Base-by-base conservation (phyloP, 768 basidiomycete genomes). In the Sarcodon aspratus region DNA sequence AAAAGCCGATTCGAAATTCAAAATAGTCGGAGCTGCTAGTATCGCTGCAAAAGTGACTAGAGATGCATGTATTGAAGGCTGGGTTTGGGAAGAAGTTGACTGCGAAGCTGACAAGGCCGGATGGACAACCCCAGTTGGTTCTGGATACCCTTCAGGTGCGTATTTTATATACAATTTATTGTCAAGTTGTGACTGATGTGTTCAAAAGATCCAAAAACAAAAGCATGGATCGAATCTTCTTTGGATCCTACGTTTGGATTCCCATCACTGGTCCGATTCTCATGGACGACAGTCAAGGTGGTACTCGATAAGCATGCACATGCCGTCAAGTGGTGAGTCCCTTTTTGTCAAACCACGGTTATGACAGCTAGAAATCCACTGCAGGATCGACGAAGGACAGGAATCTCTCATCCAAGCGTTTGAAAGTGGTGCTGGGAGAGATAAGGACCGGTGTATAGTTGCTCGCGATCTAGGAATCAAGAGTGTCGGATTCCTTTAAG, bases 1-100 rank as follows among this genome's bases (percentile, higher is more conserved):
- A 27, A 97, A 99, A 65, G 96, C 96, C 12, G 96, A 99, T 60
- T 82, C 83, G n/a, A 81, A 88, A 52, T 99, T 79, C 74, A 96
- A 93, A 59, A 94, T 99, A 51, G 96, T 99, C 51, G 85, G 91
- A 17, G 96, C 96, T 6, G 96, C 95, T 1, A 92, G 89, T 61
- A 90, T 98, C n/a, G 92, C 92, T 2, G 96, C 96, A 2, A 99
- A 99, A 66, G 93, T 95, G 27, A 97, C 94, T 0, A 73, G 95
- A 49, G 95, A 98, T 59, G 80, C 84, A 7, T 92, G 91, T 64
- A 71, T 97, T 15, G 84, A 94, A 52, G 73, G 74, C 3, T 98
- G 95, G 95, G 59, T 71, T 9, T 94, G 82, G 54, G 79, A 87
- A 62, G 88, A 90, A 58, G 69, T 66, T 32, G 59, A 63, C 47